Base-by-base conservation (phyloP, 2,329 filamentous ascomycete genomes). In the Penicillium palitans region DNA sequence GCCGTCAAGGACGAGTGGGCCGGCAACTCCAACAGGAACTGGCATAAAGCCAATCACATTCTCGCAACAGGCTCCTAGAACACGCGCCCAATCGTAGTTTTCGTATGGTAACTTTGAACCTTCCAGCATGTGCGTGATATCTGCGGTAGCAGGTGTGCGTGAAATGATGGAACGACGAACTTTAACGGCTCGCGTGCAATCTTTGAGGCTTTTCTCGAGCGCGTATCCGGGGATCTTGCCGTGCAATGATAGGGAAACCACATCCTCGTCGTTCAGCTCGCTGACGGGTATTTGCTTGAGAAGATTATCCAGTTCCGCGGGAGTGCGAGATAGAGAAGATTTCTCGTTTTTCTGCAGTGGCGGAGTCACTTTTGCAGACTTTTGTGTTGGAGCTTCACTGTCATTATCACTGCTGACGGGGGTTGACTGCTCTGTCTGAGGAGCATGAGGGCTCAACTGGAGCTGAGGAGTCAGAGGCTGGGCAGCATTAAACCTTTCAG, bases 381-480 rank as follows among this genome's bases (percentile, higher is more conserved):
- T 5, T 39, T n/a, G 6, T 7, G 4, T n/a, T 1, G 8, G 8
- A 4, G 35, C 7, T 0, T 39, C 17, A 10, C 35, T 10, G 3
- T 39, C 17, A 39, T 10, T n/a, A 5, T 39, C 35, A 2, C 1
- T 39, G 5, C 0, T n/a, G n/a, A 6, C 0, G 19, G 17, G 37
- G 1, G 8, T 12, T 3, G 2, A 19, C 0, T 13, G 9, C 4
- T 39, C 37, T 19, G 17, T 19, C n/a, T 39, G 17, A 1, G n/a
- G n/a, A 5, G 6, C 9, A 0, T 4, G 37, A 2, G 2, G 37
- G 0, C 37, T 39, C 1, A 12, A 39, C 0, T 39, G 37, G 1
- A 39, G 3, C 17, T 19, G 37, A 19, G 37, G 37, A 1, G 37
- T 39, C 8, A 19, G n/a, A 3, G 0, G 19, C 37, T 19, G 37